Percentiles rank a stretch among this genome's conserved stretches.
These are phyloP conservation scores for Yarrowia divulgata DNA, from an alignment of 805 yeast genomes.

Conservation along the genomic window DNA sequence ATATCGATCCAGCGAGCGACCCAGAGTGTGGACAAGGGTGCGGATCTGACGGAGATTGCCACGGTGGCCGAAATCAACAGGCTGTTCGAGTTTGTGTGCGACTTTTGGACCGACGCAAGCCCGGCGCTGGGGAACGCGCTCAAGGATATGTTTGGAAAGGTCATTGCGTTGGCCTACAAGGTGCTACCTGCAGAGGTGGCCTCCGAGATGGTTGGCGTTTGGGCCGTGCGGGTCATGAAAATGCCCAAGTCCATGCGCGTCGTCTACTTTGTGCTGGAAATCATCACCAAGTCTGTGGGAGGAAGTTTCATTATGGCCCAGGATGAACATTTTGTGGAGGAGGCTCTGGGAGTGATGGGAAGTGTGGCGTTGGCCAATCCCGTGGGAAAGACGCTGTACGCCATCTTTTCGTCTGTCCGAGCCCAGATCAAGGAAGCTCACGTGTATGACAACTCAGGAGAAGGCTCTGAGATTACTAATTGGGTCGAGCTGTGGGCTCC, in stretches of 20 bases:
- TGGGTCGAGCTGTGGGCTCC: slow-evolving; percentile 66
- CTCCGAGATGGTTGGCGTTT: slow-evolving; percentile 46
- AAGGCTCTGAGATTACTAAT: slow-evolving; percentile 39
- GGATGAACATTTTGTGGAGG: slow-evolving; percentile 57
- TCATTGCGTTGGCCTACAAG: slow-evolving; percentile 54
- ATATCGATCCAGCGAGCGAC: slow-evolving; percentile 68
- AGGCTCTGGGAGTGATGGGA: slow-evolving; percentile 59
- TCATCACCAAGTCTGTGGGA: slow-evolving; percentile 59
- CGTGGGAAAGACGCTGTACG: slow-evolving; percentile 46
- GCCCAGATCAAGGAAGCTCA: slow-evolving; percentile 12
- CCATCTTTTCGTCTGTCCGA: slow-evolving; percentile 41
- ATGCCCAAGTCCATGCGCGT: slow-evolving; percentile 64
- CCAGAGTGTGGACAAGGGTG: slow-evolving; percentile 50
- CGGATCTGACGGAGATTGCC: slow-evolving; percentile 36
- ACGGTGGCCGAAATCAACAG: slow-evolving; percentile 43
- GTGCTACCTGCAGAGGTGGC: slow-evolving; percentile 43
- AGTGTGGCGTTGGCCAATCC: slow-evolving; percentile 71
- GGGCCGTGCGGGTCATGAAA: slow-evolving; percentile 57
- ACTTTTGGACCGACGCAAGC: slow-evolving; percentile 74
- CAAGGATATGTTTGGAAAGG: slow-evolving; percentile 63
- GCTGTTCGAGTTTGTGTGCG: slow-evolving; percentile 59
- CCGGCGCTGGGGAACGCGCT: slow-evolving; percentile 75
- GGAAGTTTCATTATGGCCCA: slow-evolving; percentile 53
- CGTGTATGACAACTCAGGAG: slow-evolving; percentile 24
- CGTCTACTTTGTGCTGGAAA: slow-evolving; percentile 66